Base-by-base conservation (phyloP, 306 rosid species). In the Cicer arietinum region DNA sequence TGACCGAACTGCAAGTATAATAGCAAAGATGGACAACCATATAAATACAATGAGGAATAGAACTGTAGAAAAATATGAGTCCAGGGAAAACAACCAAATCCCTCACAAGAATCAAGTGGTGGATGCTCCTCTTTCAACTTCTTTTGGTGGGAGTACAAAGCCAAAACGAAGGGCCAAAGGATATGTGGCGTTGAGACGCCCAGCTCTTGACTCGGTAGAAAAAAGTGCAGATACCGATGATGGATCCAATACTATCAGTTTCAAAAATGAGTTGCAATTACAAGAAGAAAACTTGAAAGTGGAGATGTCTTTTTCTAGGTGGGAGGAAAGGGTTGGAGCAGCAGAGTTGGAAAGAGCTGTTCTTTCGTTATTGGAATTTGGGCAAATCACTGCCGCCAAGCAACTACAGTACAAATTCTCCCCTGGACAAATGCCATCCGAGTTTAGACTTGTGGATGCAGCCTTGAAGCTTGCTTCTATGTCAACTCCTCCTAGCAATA, bases 291-390 rank as follows among this genome's bases (percentile, higher is more conserved):
- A 88, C 74, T 12, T 85, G 17, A 91, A 83, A 79, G 82, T 88
- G 60, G 98, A 92, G 57, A 84, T 89, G 86, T 81, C 97, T 25
- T 89, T 94, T 67, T 86, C 98, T 39, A 88, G 89, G 84, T 94
- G 98, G 98, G 96, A 94, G 67, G 96, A 94, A 74, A 90, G 93
- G 88, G 92, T 90, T 84, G 95, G 97, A 84, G 89, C 90, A 51
- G 97, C 87, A 58, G 97, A 94, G 74, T 85, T 90, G 82, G 91
- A 94, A 78, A 91, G 89, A 74, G 97, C 98, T 62, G 93, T 91
- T 63, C 98, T 94, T 85, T 94, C 98, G 16, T 85, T 91, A 69
- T 86, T 94, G 85, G 98, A 94, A 80, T 91, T 89, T 85, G 97
- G 98, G 71, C 98, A 94, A 89, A 87, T 91, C 82, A 69, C 89